These are phyloP conservation scores for Monosporascus cannonballus DNA, from an alignment of 2,329 filamentous ascomycete species.

Conservation along the genomic window DNA sequence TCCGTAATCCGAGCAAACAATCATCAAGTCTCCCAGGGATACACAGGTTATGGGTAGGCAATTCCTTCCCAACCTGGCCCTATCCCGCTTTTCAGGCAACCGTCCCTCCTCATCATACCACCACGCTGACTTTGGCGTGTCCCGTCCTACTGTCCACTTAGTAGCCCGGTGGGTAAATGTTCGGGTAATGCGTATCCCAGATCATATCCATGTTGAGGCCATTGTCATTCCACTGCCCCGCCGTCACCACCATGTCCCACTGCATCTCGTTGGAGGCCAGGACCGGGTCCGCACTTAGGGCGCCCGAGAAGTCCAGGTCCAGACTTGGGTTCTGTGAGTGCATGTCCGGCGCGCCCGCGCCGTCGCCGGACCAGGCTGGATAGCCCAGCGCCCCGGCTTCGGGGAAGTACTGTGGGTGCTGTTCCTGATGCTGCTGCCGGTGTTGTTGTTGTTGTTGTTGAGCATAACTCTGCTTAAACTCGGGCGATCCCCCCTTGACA, in stretches of 20 bases:
- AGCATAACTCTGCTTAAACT: background rate
- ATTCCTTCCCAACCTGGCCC: no score
- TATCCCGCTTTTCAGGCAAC: no score
- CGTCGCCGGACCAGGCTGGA: no score
- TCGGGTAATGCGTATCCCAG: constrained; percentile 14
- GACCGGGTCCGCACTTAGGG: background rate
- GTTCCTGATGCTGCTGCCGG: background rate
- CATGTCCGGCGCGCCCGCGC: no score
- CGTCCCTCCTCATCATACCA: no score
- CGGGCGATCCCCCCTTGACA: background rate
- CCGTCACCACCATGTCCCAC: constrained; percentile 10
- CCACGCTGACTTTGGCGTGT: no score
- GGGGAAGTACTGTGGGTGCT: background rate
- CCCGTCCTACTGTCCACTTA: background rate
- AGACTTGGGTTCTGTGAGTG: background rate
- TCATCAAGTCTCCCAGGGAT: no score
- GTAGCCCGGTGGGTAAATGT: constrained; percentile 1
- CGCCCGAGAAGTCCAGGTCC: background rate
- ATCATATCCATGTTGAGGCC: constrained; percentile 14
- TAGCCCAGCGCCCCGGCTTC: background rate
- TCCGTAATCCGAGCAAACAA: no score
- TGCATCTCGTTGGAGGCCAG: background rate
- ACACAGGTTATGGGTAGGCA: no score
- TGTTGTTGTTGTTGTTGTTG: background rate
- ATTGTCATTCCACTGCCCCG: constrained; percentile 12